Evolutionary conservation across 352 stramenopile genomes (phyloP).

Genomic region (Aphanomyces euteiches): DNA sequence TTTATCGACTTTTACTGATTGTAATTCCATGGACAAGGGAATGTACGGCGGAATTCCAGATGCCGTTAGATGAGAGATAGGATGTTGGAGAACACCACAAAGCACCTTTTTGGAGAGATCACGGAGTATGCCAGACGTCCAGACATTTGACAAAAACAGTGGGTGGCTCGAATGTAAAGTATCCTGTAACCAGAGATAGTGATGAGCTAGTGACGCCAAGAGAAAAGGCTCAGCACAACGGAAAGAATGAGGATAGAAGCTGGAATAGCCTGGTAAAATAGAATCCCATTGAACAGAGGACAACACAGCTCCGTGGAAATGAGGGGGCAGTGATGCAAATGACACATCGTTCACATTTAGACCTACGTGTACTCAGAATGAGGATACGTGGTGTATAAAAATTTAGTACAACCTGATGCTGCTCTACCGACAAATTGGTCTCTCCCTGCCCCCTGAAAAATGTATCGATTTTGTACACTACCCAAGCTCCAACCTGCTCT

Average conservation of each 20-base stretch:
- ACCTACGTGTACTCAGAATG: background rate
- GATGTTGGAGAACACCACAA: background rate
- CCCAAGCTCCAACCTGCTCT: background rate
- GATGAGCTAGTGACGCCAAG: background rate
- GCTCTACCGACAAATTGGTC: background rate
- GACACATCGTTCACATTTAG: background rate
- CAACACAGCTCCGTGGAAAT: background rate
- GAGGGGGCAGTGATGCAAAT: background rate
- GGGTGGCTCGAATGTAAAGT: background rate
- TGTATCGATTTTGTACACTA: constrained; percentile 5
- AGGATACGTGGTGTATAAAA: background rate
- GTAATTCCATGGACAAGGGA: background rate
- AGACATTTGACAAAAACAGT: background rate
- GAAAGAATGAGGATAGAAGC: background rate
- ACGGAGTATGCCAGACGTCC: background rate
- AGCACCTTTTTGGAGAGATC: background rate
- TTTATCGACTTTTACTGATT: background rate
- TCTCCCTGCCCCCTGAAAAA: background rate
- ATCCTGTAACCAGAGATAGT: background rate
- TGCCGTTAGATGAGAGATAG: background rate
- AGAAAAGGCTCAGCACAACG: background rate
- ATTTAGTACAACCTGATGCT: background rate
- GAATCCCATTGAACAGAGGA: background rate
- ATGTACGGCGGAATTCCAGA: background rate
- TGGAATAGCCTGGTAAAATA: background rate